Evolutionary conservation across 176 grass and related monocot genomes (phyloP).

Genomic region (Sorghum bicolor): DNA sequence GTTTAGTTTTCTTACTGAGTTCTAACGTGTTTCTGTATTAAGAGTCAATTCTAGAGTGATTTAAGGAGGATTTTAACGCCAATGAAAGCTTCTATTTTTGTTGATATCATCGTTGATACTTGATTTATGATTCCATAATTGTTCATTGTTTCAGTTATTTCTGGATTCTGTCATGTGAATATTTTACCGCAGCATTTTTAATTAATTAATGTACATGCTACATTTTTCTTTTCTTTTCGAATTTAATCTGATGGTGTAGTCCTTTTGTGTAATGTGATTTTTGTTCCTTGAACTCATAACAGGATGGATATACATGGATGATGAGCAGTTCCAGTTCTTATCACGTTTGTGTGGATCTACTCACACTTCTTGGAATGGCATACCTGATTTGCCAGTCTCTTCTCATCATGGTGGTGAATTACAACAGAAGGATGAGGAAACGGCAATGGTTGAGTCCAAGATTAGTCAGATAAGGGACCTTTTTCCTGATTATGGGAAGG

Average conservation of each 20-base stretch:
- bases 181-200: background rate
- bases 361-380: slow-evolving; percentile 42
- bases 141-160: background rate
- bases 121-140: slow-evolving; percentile 18
- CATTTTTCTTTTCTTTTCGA: background rate
- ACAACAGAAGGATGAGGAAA: slow-evolving; percentile 73
- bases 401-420: slow-evolving; percentile 41
- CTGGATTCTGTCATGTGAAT: slow-evolving; percentile 22
- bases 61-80: background rate
- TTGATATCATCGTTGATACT: slow-evolving; percentile 1
- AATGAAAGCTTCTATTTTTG: background rate
- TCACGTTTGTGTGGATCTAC: slow-evolving; percentile 54
- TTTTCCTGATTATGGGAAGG: slow-evolving; percentile 87
- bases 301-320: slow-evolving; percentile 93
- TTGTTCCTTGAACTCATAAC: slow-evolving; percentile 32
- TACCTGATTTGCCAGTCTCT: slow-evolving; percentile 50
- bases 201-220: background rate
- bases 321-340: slow-evolving; percentile 78
- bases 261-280: slow-evolving; percentile 17
- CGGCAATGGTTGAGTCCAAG: slow-evolving; percentile 72
- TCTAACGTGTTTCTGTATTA: background rate
- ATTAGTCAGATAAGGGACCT: slow-evolving; percentile 97
- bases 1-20: background rate
- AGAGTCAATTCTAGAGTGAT: background rate
- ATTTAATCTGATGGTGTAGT: background rate